Conservation (phyloP, 768 basidiomycete genomes). For the Myochromella boudieri region DNA sequence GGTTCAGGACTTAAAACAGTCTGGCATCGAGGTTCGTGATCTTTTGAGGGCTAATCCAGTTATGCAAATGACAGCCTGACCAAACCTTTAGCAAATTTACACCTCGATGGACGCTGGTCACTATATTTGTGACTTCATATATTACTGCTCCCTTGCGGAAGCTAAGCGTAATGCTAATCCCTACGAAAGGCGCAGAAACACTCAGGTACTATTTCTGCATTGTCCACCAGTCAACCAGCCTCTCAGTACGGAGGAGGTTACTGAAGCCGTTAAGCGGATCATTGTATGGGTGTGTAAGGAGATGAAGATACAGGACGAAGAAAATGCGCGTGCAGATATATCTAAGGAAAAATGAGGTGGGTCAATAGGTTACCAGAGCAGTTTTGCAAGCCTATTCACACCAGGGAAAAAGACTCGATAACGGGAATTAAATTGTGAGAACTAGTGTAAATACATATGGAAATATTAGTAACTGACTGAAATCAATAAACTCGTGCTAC, state of each 20-base stretch:
- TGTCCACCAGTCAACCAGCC: constrained; percentile 70
- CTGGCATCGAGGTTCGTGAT: constrained; percentile 45
- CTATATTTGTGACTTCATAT: constrained; percentile 75
- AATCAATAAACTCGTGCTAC: too few species aligned
- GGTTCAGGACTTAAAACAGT: constrained; percentile 52
- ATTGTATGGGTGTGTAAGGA: constrained; percentile 59
- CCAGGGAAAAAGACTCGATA: too few species aligned
- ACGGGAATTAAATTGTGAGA: too few species aligned
- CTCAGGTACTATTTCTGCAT: constrained; percentile 67
- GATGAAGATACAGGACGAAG: constrained; percentile 33
- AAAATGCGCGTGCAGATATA: constrained; percentile 21
- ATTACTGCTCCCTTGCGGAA: constrained; percentile 75
- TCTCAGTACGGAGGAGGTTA: constrained; percentile 63
- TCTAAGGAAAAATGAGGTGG: constrained; percentile 15
- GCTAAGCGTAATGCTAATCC: constrained; percentile 49
- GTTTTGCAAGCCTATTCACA: too few species aligned
- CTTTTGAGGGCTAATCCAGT: constrained; percentile 5
- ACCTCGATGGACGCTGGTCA: constrained; percentile 76
- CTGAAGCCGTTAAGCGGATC: constrained; percentile 60
- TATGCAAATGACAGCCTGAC: constrained; percentile 2
- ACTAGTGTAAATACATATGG: too few species aligned
- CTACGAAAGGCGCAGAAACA: constrained; percentile 40
- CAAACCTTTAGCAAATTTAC: constrained; percentile 54
- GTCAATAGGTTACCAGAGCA: too few species aligned
- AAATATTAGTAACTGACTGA: too few species aligned